phyloP scores from a whole-genome alignment of 306 rosid genomes.

The Crotalaria pallida region DNA sequence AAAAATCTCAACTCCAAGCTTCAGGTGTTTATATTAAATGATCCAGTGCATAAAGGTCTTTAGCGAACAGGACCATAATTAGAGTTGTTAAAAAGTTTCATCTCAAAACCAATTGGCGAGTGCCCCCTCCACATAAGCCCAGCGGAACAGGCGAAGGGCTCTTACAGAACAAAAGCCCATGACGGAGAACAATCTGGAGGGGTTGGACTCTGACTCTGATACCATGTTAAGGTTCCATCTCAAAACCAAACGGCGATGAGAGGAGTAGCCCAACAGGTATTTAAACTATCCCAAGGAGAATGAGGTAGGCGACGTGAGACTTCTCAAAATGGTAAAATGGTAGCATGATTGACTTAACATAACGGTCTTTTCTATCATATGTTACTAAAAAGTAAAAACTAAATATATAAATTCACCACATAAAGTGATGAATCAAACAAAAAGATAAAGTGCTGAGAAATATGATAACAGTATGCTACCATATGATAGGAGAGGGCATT shows the following conservation, averaged over 20 bases:
- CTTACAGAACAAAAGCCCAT: no score
- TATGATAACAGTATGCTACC: constrained; percentile 33
- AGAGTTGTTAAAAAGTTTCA: no score
- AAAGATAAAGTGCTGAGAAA: background rate
- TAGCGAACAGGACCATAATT: background rate
- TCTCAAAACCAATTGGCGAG: no score
- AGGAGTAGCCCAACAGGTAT: no score
- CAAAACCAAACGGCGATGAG: no score
- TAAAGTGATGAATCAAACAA: background rate
- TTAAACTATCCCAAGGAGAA: no score
- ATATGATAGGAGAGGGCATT: constrained; percentile 66
- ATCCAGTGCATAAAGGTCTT: background rate
- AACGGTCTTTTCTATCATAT: background rate
- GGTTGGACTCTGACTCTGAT: no score
- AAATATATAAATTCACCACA: background rate
- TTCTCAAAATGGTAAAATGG: background rate
- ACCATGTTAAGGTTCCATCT: no score
- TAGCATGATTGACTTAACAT: background rate
- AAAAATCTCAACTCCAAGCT: background rate
- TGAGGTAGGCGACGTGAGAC: no score
- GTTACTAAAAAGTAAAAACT: background rate
- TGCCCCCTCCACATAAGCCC: no score
- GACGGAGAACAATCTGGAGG: no score
- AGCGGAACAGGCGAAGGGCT: no score
- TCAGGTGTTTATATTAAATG: background rate